Conservation (phyloP, 2,329 filamentous ascomycete species). For the Alternaria sp. region DNA sequence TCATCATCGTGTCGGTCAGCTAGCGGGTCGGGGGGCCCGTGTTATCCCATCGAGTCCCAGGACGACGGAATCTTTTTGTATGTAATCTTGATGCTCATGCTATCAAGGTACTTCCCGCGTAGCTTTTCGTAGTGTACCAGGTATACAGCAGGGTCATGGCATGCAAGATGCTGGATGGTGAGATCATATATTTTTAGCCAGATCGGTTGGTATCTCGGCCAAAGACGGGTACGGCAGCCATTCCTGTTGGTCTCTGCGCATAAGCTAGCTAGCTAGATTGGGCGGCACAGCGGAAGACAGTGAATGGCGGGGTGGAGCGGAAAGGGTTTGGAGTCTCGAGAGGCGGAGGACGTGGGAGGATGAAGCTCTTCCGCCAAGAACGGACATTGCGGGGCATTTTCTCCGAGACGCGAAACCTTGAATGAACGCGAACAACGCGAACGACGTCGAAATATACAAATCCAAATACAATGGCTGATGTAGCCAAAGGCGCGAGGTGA, state of each 20-base stretch:
- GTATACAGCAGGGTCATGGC: not conserved
- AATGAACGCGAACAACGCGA: slow-evolving; percentile 18
- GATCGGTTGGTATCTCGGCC: not conserved
- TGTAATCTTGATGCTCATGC: slow-evolving; percentile 13
- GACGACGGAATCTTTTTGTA: slow-evolving; percentile 6
- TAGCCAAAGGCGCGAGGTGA: slow-evolving; percentile 37
- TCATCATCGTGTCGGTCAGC: slow-evolving; percentile 1
- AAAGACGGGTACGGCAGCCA: not conserved
- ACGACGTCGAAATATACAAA: slow-evolving; percentile 5
- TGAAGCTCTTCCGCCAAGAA: slow-evolving; percentile 7
- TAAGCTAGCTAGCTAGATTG: not conserved
- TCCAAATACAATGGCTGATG: slow-evolving; percentile 38
- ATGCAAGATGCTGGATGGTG: slow-evolving; percentile 9
- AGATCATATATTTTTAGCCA: slow-evolving; percentile 13
- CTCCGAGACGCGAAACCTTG: slow-evolving; percentile 33
- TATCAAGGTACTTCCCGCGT: not conserved
- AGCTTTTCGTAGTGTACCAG: slow-evolving; percentile 8
- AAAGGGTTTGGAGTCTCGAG: not conserved
- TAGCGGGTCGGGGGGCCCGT: not conserved
- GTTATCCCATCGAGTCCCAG: not conserved
- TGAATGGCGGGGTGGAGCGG: not conserved
- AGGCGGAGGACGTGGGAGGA: slow-evolving; percentile 2
- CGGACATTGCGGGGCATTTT: slow-evolving; percentile 24
- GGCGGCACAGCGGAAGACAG: slow-evolving; percentile 3
- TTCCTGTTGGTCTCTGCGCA: not conserved